These are phyloP conservation scores for Chlorella sorokiniana DNA, from an alignment of 139 green algal genomes.

Conservation along the genomic window DNA sequence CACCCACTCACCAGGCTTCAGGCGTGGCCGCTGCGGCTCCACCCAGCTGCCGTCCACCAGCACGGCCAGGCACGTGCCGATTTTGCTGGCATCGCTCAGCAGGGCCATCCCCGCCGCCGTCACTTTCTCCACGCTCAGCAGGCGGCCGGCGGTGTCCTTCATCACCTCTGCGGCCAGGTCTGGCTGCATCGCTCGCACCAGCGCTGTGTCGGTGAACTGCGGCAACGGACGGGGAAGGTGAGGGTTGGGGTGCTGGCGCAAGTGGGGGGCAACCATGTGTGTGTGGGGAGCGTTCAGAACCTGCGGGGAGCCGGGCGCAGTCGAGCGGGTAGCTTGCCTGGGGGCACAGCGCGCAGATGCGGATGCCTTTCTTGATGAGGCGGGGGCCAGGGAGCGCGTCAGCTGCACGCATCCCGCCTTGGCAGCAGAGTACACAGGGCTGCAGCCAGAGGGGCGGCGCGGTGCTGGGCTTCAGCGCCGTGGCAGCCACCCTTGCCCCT, in stretches of 20 bases:
- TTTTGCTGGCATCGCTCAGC: slow-evolving; percentile 43
- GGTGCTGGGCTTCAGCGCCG: no score
- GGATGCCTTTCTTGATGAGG: slow-evolving; percentile 53
- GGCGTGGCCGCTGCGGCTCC: slow-evolving; percentile 24
- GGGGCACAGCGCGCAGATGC: slow-evolving; percentile 67
- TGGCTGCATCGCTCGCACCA: slow-evolving; percentile 49
- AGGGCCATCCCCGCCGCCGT: slow-evolving; percentile 46
- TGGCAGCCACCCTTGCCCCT: no score
- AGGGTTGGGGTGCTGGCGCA: background rate
- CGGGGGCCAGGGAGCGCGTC: slow-evolving; percentile 51
- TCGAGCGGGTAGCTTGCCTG: background rate
- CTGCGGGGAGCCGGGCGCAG: background rate
- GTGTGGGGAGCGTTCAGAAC: background rate
- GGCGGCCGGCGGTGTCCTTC: background rate
- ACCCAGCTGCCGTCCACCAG: slow-evolving; percentile 34
- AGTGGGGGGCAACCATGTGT: background rate
- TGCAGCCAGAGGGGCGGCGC: background rate
- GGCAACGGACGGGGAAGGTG: background rate
- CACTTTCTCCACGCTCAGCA: slow-evolving; percentile 38
- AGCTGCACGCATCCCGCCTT: slow-evolving; percentile 81
- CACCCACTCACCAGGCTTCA: background rate
- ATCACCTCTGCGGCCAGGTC: slow-evolving; percentile 11
- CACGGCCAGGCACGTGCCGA: slow-evolving; percentile 59
- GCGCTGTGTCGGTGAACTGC: slow-evolving; percentile 72
- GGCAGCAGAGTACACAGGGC: slow-evolving; percentile 76